Base-by-base conservation (phyloP, 768 basidiomycete species). In the Galerina sulciceps region DNA sequence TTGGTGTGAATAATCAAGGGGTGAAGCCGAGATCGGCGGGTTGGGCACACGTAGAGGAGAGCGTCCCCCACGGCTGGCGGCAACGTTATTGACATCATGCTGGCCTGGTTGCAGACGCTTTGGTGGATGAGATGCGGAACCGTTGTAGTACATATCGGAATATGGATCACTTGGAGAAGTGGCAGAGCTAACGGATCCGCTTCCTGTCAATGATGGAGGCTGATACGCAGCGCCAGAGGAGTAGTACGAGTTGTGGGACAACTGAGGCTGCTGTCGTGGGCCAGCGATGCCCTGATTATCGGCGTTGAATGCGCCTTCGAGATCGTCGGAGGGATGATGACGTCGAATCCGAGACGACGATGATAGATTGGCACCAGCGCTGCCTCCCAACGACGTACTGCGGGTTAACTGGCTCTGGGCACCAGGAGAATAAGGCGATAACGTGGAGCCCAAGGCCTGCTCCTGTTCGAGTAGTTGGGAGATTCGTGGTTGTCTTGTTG, bases 1-100 rank as follows among this genome's bases (percentile, higher is more conserved):
- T 73, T 90, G 89, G 59, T 85, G 87, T 54, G 86, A 79, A 70
- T 91, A 91, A 71, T 91, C 90, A 64, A 90, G 78, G 44, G 87
- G 77, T n/a, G 74, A 65, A 53, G 79, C 68, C 44, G 81, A 78
- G 58, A 68, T 76, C 43, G 81, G 73, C 13, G 78, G 74, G 63
- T 82, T 83, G 57, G 76, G 76, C 20, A 80, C 68, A 49, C 88
- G 83, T 63, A 88, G 80, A 43, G 90, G 90, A 17, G 89, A 90
- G 61, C 88, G 83, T 53, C 74, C 73, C 15, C 79, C 78, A 56
- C 81, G 83, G 63, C 77, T 73, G 45, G 82, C 76, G 18, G 65
- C 57, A 26, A 62, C 43, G 46, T 69, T 79, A 46, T 70, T 81
- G 40, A 77, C 63, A 65, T 87, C 86, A 65, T 65, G 67, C 48